Percentiles rank a stretch among this genome's conserved stretches.
Evolutionary conservation across 345 rosid species (phyloP).

Genomic region (Heritiera fomes): DNA sequence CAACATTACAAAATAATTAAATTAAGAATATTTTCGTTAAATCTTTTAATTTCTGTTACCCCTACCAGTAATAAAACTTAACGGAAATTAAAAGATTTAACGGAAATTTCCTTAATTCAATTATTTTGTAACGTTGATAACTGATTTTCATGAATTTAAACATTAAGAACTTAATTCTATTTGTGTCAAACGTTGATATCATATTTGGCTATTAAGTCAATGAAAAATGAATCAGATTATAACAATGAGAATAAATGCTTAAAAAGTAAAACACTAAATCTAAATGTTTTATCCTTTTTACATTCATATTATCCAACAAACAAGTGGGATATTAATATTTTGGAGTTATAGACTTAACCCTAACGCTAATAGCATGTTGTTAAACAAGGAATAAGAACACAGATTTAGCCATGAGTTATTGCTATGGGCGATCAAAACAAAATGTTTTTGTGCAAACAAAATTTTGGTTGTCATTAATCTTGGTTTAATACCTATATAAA

Average conservation of each 20-base stretch:
- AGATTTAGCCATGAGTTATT: neutral
- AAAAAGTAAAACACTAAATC: neutral
- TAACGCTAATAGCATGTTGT: neutral
- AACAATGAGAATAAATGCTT: neutral
- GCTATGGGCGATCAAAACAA: neutral
- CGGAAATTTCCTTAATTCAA: no score
- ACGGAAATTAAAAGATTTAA: no score
- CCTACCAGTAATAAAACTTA: no score
- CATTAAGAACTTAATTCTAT: no score
- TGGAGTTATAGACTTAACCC: neutral
- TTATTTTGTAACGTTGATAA: no score
- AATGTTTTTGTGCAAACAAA: neutral
- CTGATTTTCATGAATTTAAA: no score
- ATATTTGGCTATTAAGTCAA: neutral
- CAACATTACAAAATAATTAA: no score
- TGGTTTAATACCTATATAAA: no score
- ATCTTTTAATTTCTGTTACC: no score
- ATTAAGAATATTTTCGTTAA: no score
- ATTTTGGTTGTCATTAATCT: neutral
- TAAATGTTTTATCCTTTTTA: no score
- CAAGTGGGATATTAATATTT: neutral
- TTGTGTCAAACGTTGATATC: no score
- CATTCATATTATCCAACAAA: neutral
- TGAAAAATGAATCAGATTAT: neutral
- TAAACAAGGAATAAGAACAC: neutral